A percentile compares a stretch with the other conserved stretches of the same genome.
Evolutionary conservation across 2,329 filamentous ascomycete species (phyloP).

Genomic region (Aplosporella prunicola): DNA sequence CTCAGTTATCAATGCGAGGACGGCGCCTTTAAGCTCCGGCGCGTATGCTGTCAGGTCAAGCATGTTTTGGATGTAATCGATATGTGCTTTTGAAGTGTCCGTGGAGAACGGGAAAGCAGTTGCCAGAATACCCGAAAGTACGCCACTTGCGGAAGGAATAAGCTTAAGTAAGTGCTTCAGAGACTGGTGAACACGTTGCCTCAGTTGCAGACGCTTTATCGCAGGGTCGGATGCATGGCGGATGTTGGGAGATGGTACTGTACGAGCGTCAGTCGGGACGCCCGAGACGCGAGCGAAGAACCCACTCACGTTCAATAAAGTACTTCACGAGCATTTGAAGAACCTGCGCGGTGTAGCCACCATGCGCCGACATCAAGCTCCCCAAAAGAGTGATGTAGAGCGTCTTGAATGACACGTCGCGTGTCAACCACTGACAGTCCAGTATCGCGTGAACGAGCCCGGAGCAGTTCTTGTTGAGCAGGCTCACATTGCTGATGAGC

Average conservation of each 20-base stretch:
- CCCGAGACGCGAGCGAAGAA: background rate
- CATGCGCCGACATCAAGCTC: conserved; percentile 70
- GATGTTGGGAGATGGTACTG: conserved; percentile 45
- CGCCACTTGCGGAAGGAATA: conserved; percentile 66
- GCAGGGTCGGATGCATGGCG: conserved; percentile 45
- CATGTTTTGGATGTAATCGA: conserved; percentile 81
- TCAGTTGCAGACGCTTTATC: conserved; percentile 56
- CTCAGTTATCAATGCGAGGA: conserved; percentile 75
- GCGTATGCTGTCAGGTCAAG: conserved; percentile 68
- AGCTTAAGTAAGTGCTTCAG: conserved; percentile 69
- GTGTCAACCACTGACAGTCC: conserved; percentile 51
- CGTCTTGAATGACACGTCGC: conserved; percentile 50
- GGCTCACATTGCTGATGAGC: conserved; percentile 47
- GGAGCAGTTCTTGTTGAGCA: conserved; percentile 47
- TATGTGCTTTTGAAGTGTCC: conserved; percentile 68
- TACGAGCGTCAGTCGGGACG: conserved; percentile 25
- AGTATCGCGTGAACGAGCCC: conserved; percentile 50
- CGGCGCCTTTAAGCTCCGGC: conserved; percentile 66
- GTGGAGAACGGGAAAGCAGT: conserved; percentile 66
- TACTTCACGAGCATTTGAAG: conserved; percentile 73
- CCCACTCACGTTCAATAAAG: conserved; percentile 50
- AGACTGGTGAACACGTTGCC: conserved; percentile 64
- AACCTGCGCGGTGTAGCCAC: conserved; percentile 63
- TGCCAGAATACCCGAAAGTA: conserved; percentile 57
- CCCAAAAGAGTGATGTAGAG: conserved; percentile 49